Evolutionary conservation across 768 basidiomycete genomes (phyloP).

Genomic region (Pisolithus orientalis): DNA sequence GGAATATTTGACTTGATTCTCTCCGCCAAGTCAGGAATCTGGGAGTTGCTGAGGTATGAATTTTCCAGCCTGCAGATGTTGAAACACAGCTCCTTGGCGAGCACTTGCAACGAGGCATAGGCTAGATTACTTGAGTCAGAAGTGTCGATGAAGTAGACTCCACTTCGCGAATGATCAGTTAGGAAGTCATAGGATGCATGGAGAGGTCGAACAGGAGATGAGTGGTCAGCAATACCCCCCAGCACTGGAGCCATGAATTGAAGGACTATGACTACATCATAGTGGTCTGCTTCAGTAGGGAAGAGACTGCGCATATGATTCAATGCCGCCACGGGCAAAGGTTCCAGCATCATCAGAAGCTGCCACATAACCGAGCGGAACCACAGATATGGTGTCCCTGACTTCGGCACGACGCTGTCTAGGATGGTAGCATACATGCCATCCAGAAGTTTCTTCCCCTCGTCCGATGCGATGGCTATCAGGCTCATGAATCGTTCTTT

Average conservation of each 20-base stretch:
- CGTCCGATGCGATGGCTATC: background rate
- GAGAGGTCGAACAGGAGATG: constrained; percentile 9
- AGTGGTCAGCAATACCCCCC: background rate
- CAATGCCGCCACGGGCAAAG: background rate
- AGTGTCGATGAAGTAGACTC: constrained; percentile 9
- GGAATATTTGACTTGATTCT: constrained; percentile 1
- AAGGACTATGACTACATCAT: background rate
- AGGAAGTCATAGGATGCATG: constrained; percentile 26
- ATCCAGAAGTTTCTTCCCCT: background rate
- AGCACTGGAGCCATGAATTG: constrained; percentile 4
- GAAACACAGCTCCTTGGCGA: constrained; percentile 26
- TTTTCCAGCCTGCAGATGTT: constrained; percentile 29
- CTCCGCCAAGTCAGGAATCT: constrained; percentile 7
- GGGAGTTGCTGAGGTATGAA: constrained; percentile 23
- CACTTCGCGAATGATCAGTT: constrained; percentile 6
- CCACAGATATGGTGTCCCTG: background rate
- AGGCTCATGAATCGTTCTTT: background rate
- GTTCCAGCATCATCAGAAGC: constrained; percentile 2
- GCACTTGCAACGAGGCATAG: constrained; percentile 16
- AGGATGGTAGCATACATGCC: background rate
- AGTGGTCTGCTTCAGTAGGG: background rate
- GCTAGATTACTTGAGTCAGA: constrained; percentile 15
- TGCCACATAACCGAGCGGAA: background rate
- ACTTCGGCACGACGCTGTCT: background rate
- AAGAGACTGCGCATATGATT: background rate